Base-by-base conservation (phyloP, 2,329 filamentous ascomycete genomes). In the Hirsutella minnesotensis region DNA sequence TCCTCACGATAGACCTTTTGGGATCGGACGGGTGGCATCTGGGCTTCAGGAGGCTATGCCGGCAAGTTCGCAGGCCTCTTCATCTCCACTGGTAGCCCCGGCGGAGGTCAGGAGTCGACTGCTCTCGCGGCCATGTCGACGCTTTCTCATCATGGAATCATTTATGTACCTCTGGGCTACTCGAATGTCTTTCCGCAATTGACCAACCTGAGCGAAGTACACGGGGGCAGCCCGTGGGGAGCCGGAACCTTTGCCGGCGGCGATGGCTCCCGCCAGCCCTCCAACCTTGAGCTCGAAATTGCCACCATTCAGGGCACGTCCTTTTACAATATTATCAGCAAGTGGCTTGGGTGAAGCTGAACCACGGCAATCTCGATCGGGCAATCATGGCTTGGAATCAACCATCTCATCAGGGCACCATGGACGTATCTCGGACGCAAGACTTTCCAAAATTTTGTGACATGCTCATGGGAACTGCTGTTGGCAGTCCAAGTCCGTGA, bases 151-250 rank as follows among this genome's bases (percentile, higher is more conserved):
- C 92, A 96, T 72, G 92, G 92, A 57, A 83, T 96, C 69, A 83
- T 92, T 72, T 96, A 83, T 64, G 88, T 96, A n/a, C 92, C 92
- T 39, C 74, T 96, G 43, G 92, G 92, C 44, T 96, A 94, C 73
- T 82, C 85, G 67, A 85, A 81, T 56, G 68, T 79, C 40, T 95
- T 95, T 60, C 60, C 60, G 46, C 66, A 79, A 49, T 66, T 95
- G 51, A 61, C 80, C 51, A 81, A 89, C 66, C 63, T 95, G 30
- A 60, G 59, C 24, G 88, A 95, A 72, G 73, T 92, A 49, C 86
- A 85, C 61, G 92, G 92, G 57, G 92, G 92, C 48, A 79, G 75
- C 47, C 74, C 92, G 33, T 98, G 92, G 92, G 92, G 90, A 56
- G 89, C 90, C 29, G 92, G 92, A 59, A 95, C 90, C 51, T 94